Base-by-base conservation (phyloP, 2,329 filamentous ascomycete genomes). In the Aspergillus cejpii region DNA sequence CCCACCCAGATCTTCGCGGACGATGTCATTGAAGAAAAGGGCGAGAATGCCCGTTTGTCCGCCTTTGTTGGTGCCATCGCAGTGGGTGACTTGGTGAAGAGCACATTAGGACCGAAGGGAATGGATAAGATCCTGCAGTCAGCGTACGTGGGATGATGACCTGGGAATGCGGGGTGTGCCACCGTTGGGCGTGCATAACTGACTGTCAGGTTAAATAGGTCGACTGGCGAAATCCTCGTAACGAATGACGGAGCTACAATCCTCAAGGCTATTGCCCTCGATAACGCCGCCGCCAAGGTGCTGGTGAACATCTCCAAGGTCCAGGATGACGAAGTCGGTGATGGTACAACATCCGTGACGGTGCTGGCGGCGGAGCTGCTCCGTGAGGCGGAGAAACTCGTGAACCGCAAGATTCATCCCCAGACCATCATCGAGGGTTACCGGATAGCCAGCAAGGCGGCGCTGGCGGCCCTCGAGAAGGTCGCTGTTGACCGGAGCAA, bases 391-490 rank as follows among this genome's bases (percentile, higher is more conserved):
- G 92, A 98, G 75, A 91, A 94, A 74, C 80, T 98, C 39, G 88
- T 98, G 57, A 87, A 94, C 74, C 89, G 91, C 76, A 97, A 97
- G 75, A 96, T 98, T 60, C 92, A 98, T 70, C 92, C 92, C 41
- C 92, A 98, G 77, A 97, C 92, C 41, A 98, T 98, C 69, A 98
- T 98, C 63, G 92, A 98, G 64, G 92, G 92, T 41, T 98, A 94
- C 78, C 82, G 92, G 74, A 94, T 98, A 86, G 92, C 92, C 42
- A 94, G 88, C 68, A 78, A 81, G 41, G 91, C 92, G 42, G 90
- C 92, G 23, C 78, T 98, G 41, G 77, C 83, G 62, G 89, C 89
- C 24, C 76, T 98, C 34, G 86, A 89, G 65, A 83, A 84, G 60
- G 82, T 81, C 14, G 90, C 92, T 15, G 86, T 94, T 42, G 86